Evolutionary conservation across 2,329 filamentous ascomycete species (phyloP), one percentile per base, ranked within the genome.

Genomic region (Aspergillus brunneoviolaceus): DNA sequence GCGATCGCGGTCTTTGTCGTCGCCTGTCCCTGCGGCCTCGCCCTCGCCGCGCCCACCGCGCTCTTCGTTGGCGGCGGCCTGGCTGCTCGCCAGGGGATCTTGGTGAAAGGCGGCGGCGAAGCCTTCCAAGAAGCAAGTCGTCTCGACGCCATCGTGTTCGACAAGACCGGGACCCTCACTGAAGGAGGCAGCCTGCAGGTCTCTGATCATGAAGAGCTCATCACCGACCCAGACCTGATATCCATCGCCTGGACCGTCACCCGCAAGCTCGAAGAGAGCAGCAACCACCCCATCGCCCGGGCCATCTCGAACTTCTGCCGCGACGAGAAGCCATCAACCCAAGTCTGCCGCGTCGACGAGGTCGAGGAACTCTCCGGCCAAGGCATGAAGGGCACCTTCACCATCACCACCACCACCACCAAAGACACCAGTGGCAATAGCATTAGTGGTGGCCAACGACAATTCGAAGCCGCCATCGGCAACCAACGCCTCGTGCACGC

Each of bases 1-100:
- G 89, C 91, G 16, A 94, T 96, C 67, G 86, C 91, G 6, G 91
- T 95, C 12, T 95, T 96, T 66, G 90, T 96, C 35, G 88, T 96
- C 29, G 91, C 91, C 2, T 96, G 91, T 70, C 91, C 91, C 1
- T 96, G 91, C 69, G 91, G 91, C 2, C 82, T 96, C 14, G 91
- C 89, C 1, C 85, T 96, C 7, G 91, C 91, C n/a, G 91, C 91
- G 0, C 91, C 91, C 1, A 96, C 91, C 0, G 91, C 91, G n/a
- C 76, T 96, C 35, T 94, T 94, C 65, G 91, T 95, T 10, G 91
- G 90, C 2, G 88, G 89, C 39, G 91, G 91, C 1, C 79, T 95
- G 19, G 91, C 91, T 2, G 91, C 91, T 6, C 88, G 89, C 71
- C 79, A 91, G 68, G 91, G 91, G 1, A 92, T 96, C 57, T 81